Base-by-base conservation (phyloP, 78 protist species). In the Thecamonas trahens region DNA sequence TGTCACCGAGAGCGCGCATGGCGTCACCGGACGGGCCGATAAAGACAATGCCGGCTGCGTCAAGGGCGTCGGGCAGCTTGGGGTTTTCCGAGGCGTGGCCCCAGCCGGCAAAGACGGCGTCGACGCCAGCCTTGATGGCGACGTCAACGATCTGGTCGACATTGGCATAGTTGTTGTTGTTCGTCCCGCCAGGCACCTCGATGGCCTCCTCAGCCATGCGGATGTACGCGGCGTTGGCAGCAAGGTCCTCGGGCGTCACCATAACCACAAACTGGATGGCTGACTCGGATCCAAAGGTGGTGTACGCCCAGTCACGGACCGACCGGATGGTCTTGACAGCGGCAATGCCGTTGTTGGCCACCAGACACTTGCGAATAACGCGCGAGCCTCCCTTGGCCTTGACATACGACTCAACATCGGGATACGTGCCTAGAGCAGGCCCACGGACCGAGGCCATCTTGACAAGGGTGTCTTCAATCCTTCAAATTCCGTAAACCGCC, bases 61-160 rank as follows among this genome's bases (percentile, higher is more conserved):
- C 38, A 1, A 89, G 81, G 13, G 52, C 40, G 14, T 69, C 73
- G n/a, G 99, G 99, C 4, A 95, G 85, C 53, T 65, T 62, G 9
- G 99, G 99, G 64, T 96, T 96, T 71, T 96, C 99, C 0, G 90
- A 78, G 6, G 99, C 98, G 44, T 96, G 98, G 22, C 99, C 97
- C 99, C 99, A 96, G 11, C 99, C 99, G 0, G 99, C 90, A 94
- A 95, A 95, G 29, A 95, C 95, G 5, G 96, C 98, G 24, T 93
- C 88, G 11, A 85, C 20, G 52, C 2, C 4, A 4, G 35, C 38
- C 20, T 57, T 9, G 38, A 3, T 7, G 39, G 95, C 98, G 32
- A 84, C 71, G 64, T 89, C 89, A 32, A 93, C 90, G 50, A 96
- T 92, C 40, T 89, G 85, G 42, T 86, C 87, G 20, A 96, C 99